Evolutionary conservation across 305 asterid genomes (phyloP).

Genomic region (Euphrasia arctica): DNA sequence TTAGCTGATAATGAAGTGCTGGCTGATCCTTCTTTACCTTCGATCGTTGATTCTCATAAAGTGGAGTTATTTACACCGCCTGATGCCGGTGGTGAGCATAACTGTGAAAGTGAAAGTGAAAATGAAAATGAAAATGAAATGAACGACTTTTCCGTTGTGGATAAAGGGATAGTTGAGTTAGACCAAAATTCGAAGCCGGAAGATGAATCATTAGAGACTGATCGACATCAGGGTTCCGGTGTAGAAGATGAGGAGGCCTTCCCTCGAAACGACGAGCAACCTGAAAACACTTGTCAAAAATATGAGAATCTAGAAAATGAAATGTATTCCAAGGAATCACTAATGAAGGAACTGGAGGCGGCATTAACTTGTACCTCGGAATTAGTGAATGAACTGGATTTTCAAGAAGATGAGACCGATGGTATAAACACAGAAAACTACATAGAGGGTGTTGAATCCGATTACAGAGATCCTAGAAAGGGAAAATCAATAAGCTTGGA

Average conservation of each 20-base stretch:
- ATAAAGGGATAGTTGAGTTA: slow-evolving; percentile 54
- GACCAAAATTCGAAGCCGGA: slow-evolving; percentile 32
- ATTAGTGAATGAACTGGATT: slow-evolving; percentile 51
- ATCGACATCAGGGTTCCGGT: slow-evolving; percentile 27
- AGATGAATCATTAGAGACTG: slow-evolving; percentile 28
- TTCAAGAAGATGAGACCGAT: slow-evolving; percentile 52
- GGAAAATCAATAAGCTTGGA: slow-evolving; percentile 66
- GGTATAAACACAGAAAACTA: slow-evolving; percentile 32
- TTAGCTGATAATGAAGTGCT: slow-evolving; percentile 35
- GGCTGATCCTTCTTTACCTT: slow-evolving; percentile 32
- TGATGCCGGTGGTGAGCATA: slow-evolving; percentile 32
- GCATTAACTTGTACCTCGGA: slow-evolving; percentile 50
- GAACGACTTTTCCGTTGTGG: slow-evolving; percentile 51
- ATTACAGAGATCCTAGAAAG: slow-evolving; percentile 33
- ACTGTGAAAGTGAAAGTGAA: slow-evolving; percentile 33
- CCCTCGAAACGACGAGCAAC: slow-evolving; percentile 36
- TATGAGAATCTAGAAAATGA: slow-evolving; percentile 33
- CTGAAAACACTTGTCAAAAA: slow-evolving; percentile 24
- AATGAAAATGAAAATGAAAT: slow-evolving; percentile 22
- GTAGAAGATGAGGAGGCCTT: slow-evolving; percentile 37
- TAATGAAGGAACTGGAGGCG: slow-evolving; percentile 64
- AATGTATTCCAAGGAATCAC: slow-evolving; percentile 39
- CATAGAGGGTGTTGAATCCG: slow-evolving; percentile 33
- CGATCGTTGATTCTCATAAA: slow-evolving; percentile 33
- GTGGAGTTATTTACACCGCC: slow-evolving; percentile 24